Base-by-base conservation (phyloP, 768 basidiomycete species). In the Rhodotorula babjevae region DNA sequence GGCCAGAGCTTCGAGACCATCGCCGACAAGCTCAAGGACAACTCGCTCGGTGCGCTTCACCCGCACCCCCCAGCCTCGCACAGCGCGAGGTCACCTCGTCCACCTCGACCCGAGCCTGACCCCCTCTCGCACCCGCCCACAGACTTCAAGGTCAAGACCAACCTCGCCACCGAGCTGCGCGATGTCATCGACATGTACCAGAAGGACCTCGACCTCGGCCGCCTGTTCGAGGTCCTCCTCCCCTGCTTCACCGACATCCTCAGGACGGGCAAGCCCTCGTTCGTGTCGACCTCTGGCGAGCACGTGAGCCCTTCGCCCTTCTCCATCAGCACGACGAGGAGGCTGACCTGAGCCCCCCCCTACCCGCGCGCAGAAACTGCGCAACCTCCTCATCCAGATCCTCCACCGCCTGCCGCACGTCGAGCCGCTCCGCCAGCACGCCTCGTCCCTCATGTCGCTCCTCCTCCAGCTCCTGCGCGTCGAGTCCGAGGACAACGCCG, bases 401-500 rank as follows among this genome's bases (percentile, higher is more conserved):
- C 82, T 98, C 42, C 90, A 93, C 81, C 89, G 93, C 55, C 85
- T 97, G 21, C 91, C 93, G 0, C 85, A 88, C 53, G 87, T 86
- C 65, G 96, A 98, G 65, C 83, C 85, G n/a, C 83, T 93, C 31
- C 86, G 90, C 53, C 84, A 85, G 63, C 88, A 90, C 73, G 85
- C 87, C 27, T 82, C 85, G 23, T 80, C 85, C 4, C 86, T 98
- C 58, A 90, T 90, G 80, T 84, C 84, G 66, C 88, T 92, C 64
- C 88, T 96, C 87, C 84, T 97, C 50, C 85, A 91, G 73, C 84
- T 93, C 64, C 84, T 98, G 44, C 88, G 90, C 36, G 83, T 86
- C 75, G 96, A 99, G 83, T 97, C 96, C 80, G 96, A 99, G 82
- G 96, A 99, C 80, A 94, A 93, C 78, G 96, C 91, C 5, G 85